Evolutionary conservation across 495 filamentous ascomycete genomes (phyloP).

Genomic region (Podospora anserina): DNA sequence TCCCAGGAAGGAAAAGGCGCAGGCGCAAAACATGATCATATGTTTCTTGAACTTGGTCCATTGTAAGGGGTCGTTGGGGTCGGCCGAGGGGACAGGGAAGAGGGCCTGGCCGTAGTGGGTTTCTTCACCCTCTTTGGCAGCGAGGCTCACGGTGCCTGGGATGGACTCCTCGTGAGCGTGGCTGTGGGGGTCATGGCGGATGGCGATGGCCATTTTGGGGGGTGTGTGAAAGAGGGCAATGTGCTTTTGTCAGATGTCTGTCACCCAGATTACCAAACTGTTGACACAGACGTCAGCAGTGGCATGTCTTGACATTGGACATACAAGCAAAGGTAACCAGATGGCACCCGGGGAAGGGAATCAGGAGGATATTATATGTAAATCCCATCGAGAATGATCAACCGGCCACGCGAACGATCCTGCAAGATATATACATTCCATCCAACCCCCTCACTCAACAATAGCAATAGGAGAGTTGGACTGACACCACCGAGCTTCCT

Average conservation of each 20-base stretch:
- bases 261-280: not conserved
- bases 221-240: not conserved
- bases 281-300: not conserved
- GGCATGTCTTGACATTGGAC: not conserved
- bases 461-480: no score
- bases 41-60: constrained; percentile 57
- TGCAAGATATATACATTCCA: not conserved
- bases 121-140: constrained; percentile 54
- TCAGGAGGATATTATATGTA: not conserved
- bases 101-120: constrained; percentile 58
- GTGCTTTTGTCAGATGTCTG: not conserved
- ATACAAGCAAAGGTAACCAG: not conserved
- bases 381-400: not conserved
- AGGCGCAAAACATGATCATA: constrained; percentile 52
- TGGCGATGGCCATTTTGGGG: not conserved
- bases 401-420: not conserved
- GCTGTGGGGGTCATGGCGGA: constrained; percentile 29
- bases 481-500: not conserved
- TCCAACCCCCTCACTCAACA: no score
- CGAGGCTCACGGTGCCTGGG: constrained; percentile 57
- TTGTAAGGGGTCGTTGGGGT: constrained; percentile 60
- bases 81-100: constrained; percentile 56
- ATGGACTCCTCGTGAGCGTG: constrained; percentile 58
- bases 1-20: constrained; percentile 56
- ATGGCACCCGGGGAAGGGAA: not conserved